Conservation (phyloP, 495 filamentous ascomycete species). For the Penicillium taxi region DNA sequence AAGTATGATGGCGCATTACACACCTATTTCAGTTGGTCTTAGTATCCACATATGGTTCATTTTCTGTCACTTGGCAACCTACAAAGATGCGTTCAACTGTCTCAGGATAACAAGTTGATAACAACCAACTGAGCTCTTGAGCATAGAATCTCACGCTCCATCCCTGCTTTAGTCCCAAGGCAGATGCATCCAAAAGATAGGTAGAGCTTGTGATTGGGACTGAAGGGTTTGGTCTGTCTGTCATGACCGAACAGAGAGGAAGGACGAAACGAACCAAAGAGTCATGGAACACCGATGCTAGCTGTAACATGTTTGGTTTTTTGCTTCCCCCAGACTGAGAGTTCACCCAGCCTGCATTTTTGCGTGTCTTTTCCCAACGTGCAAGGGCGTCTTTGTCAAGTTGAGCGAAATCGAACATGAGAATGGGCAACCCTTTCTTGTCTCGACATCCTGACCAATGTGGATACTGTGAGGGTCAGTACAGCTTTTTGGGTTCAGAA, state of each 20-base stretch:
- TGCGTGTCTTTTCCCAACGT: constrained; percentile 14
- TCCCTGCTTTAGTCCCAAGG: constrained; percentile 18
- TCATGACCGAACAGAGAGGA: constrained; percentile 24
- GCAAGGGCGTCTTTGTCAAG: constrained; percentile 9
- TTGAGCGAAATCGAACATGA: constrained; percentile 18
- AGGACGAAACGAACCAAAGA: constrained; percentile 20
- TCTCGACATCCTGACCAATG: constrained; percentile 31
- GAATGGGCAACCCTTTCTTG: constrained; percentile 21
- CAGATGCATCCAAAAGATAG: constrained; percentile 21
- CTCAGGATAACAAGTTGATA: constrained; percentile 28
- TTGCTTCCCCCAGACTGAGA: not conserved
- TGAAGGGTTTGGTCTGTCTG: constrained; percentile 5
- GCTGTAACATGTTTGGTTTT: constrained; percentile 14
- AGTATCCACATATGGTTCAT: not conserved
- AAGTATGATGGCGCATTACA: constrained; percentile 25
- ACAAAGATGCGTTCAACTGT: constrained; percentile 24
- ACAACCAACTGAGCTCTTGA: constrained; percentile 17
- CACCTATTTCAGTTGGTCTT: constrained; percentile 6
- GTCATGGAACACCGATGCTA: constrained; percentile 20
- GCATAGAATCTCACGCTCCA: constrained; percentile 22
- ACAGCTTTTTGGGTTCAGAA: not conserved
- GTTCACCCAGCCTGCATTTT: constrained; percentile 1
- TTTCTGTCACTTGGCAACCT: constrained; percentile 3
- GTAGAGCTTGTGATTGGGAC: constrained; percentile 14
- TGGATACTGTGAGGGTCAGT: constrained; percentile 17